Percentiles rank a stretch among this genome's conserved stretches.
Conservation (phyloP, 306 rosid genomes). For the Cucurbita maxima region DNA sequence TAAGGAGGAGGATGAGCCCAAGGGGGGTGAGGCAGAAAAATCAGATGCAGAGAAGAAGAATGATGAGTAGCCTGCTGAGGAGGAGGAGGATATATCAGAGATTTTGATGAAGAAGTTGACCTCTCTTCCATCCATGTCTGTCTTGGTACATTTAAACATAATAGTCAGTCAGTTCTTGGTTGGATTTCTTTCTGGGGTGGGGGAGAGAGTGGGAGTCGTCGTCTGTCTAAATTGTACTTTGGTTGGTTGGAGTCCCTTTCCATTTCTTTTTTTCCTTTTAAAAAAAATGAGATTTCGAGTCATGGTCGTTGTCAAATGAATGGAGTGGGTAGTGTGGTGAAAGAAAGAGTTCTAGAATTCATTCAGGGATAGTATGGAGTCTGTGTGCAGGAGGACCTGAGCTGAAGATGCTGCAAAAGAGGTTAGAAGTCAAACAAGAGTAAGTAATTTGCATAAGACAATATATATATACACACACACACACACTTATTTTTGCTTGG, state of each 20-base stretch:
- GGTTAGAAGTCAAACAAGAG: neutral
- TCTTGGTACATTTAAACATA: neutral
- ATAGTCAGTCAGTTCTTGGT: neutral
- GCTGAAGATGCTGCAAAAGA: slow-evolving; percentile 2
- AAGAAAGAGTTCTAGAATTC: neutral
- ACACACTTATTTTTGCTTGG: neutral
- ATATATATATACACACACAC: neutral
- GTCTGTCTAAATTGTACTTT: neutral
- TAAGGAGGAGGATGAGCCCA: slow-evolving; percentile 9
- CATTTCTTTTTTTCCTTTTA: neutral
- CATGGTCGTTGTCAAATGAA: neutral
- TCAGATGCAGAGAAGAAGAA: slow-evolving; percentile 34
- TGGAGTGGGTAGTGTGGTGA: neutral
- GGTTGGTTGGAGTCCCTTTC: slow-evolving; percentile 1
- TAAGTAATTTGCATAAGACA: neutral
- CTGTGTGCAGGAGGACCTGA: neutral
- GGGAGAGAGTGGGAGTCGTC: neutral
- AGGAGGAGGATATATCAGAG: neutral
- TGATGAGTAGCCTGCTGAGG: slow-evolving; percentile 33
- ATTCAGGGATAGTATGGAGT: neutral
- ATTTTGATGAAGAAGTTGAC: neutral
- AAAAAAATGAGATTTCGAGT: neutral
- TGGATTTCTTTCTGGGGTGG: neutral
- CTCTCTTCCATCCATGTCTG: slow-evolving; percentile 4
- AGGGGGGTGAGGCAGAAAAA: slow-evolving; percentile 23